phyloP scores from a whole-genome alignment of 2,329 filamentous ascomycete genomes.

The Penicillium palitans region DNA sequence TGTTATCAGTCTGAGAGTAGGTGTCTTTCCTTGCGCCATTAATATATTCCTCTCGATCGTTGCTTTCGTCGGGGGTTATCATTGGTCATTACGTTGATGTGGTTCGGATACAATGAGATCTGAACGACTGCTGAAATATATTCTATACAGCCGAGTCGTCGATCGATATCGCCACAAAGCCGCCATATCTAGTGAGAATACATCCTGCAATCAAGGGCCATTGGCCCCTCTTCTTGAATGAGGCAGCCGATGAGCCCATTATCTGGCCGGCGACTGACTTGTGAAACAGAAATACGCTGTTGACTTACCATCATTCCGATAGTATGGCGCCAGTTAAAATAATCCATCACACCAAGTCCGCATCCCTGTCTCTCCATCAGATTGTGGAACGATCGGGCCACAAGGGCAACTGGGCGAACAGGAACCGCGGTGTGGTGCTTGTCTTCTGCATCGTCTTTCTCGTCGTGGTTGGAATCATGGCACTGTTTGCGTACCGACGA shows the following conservation, averaged over 20 bases:
- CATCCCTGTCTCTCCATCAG: constrained; percentile 34
- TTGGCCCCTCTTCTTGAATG: too few relatives aligned
- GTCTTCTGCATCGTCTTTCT: constrained; percentile 63
- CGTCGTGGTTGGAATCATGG: constrained; percentile 53
- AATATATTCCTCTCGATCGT: neutral
- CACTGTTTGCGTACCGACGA: constrained; percentile 52
- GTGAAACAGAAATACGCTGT: neutral
- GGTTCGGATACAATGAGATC: neutral
- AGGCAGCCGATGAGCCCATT: too few relatives aligned
- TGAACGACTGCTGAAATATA: neutral
- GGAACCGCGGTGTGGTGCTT: constrained; percentile 61
- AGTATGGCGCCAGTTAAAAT: constrained; percentile 35
- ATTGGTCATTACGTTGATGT: too few relatives aligned
- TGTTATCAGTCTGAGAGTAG: neutral
- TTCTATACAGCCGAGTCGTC: neutral
- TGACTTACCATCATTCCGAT: neutral
- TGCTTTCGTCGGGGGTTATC: neutral
- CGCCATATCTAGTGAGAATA: neutral
- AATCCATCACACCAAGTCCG: constrained; percentile 7
- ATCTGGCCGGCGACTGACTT: neutral
- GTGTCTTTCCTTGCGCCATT: neutral
- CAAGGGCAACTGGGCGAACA: constrained; percentile 50
- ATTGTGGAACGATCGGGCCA: constrained; percentile 41
- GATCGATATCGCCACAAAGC: neutral
- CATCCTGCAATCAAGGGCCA: rapidly evolving